Base-by-base conservation (phyloP, 495 filamentous ascomycete species). In the Tuber aestivum region DNA sequence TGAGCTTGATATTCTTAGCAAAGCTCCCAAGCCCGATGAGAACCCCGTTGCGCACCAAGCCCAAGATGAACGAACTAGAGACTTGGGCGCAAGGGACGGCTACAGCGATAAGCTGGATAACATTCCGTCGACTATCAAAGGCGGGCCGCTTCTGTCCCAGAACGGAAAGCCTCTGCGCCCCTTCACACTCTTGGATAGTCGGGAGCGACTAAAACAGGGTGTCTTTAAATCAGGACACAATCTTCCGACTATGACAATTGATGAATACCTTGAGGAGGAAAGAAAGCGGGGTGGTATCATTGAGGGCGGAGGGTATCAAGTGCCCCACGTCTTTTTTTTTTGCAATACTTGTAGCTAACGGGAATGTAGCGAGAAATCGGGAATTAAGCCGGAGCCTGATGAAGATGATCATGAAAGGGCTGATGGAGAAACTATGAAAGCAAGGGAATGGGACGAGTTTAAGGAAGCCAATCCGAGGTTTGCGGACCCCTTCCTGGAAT, bases 211-310 rank as follows among this genome's bases (percentile, higher is more conserved):
- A 61, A 91, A 90, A 73, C 85, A 91, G 70, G 93, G 94, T 6
- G 95, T 98, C 4, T 99, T 99, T 84, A 88, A 91, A 72, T 89
- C 94, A 3, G 92, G 94, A 12, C 95, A 99, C 83, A 97, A 92
- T 84, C 85, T 99, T 65, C 95, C 95, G 14, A 98, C 96, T 0
- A 98, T 98, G 95, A 92, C 89, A 0, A 98, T 99, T 76, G 96
- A 99, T 78, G 95, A 99, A 84, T 98, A 98, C 82, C 85, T 99
- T 23, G 95, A 95, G 70, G 95, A 99, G 85, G 95, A 99, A 84
- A 87, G 90, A 76, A 87, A 88, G 76, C 86, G 92, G 82, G 96
- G 96, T 14, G 93, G 93, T n/a, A 92, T 99, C 37, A 91, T 97
- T 72, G 91, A 97, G 82, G 94, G 94, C 41, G 95, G 95, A 65